These are phyloP conservation scores for Chrysosporium keratinophilum DNA, from an alignment of 2,329 filamentous ascomycete genomes.

Conservation along the genomic window DNA sequence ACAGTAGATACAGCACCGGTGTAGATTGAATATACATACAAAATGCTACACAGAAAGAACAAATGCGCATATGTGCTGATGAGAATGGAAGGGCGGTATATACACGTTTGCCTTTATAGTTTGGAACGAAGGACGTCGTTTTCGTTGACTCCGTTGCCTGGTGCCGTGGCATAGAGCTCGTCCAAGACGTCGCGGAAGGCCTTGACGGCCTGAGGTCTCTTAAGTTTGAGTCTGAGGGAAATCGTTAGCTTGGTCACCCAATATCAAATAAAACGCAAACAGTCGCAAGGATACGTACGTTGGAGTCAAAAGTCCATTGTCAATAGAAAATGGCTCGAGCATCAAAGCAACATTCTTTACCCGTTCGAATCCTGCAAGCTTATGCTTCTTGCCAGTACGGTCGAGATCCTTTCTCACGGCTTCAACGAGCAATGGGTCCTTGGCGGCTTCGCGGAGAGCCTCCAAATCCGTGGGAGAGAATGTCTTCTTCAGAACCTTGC, in stretches of 20 bases:
- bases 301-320: constrained; percentile 64
- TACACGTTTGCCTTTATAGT: constrained; percentile 29
- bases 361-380: constrained; percentile 85
- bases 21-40: not conserved
- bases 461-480: constrained; percentile 55
- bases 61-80: constrained; percentile 15
- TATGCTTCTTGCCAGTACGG: constrained; percentile 65
- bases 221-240: constrained; percentile 53
- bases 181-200: constrained; percentile 49
- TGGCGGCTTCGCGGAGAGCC: constrained; percentile 56
- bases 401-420: constrained; percentile 72
- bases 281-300: constrained; percentile 31
- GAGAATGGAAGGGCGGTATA: not conserved
- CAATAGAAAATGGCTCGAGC: constrained; percentile 82
- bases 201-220: constrained; percentile 58
- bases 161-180: constrained; percentile 49
- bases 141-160: constrained; percentile 26
- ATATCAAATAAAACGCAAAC: not conserved
- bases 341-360: constrained; percentile 64
- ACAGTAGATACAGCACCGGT: too few relatives aligned
- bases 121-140: constrained; percentile 32
- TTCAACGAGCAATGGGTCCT: constrained; percentile 59
- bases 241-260: not conserved
- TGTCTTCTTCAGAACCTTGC: constrained; percentile 59
- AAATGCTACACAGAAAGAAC: not conserved